Base-by-base conservation (phyloP, 2,329 filamentous ascomycete species). In the Colletotrichum sansevieriae region DNA sequence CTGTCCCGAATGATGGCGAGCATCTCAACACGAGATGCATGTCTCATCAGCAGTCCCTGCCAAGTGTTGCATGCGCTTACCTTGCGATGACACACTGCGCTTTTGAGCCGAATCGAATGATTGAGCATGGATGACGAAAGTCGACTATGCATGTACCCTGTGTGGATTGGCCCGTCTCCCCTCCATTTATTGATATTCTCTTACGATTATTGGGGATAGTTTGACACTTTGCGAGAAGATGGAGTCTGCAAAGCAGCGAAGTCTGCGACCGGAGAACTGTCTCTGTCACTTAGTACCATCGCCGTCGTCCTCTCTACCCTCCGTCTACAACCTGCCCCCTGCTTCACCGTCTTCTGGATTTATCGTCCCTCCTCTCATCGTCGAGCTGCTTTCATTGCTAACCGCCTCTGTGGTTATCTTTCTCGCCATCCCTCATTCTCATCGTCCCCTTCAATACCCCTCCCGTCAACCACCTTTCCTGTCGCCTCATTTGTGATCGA, bases 31-130 rank as follows among this genome's bases (percentile, higher is more conserved):
- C 49, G 22, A 46, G 33, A 37, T 43, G 33, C 15, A 35, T 47
- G n/a, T 62, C 58, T 62, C 56, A 63, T 66, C 58, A 41, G 13
- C 2, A 1, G 11, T n/a, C 8, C 25, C 37, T 33, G 15, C 9
- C 20, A 37, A 54, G 18, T 11, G 57, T 49, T 37, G 20, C 33
- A 56, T 41, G 39, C 13, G 41, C 63, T 63, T 63, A 66, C 63
- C 41, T 22, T 39, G 11, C 29, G 44, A 22, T 61, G 56, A 37
- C 46, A 61, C 39, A 46, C 39, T 25, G 3, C n/a, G 35, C 25
- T 35, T 6, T 8, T 39, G 15, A 12, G 18, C 20, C 41, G 29
- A 49, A 22, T 8, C 13, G 15, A 20, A 8, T 41, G 43, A 41
- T 51, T 57, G 51, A 55, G 63, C 25, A 55, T 41, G 6, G 37